Evolutionary conservation across 768 basidiomycete genomes (phyloP).

Genomic region (Trametes elegans): DNA sequence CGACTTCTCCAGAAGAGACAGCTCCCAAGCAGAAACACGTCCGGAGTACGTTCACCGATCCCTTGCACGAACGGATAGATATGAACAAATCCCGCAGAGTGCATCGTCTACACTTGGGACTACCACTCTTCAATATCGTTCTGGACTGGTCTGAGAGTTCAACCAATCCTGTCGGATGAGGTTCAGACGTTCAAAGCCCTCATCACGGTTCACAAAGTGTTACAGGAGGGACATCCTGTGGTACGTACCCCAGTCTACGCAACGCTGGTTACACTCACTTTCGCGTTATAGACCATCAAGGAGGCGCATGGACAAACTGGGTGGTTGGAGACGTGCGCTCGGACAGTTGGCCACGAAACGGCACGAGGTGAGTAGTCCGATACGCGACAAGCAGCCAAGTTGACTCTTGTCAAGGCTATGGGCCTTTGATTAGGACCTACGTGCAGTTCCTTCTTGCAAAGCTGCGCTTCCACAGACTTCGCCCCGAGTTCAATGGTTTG

Average conservation of each 20-base stretch:
- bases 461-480: conserved; percentile 90
- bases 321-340: conserved; percentile 96
- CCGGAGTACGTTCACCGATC: conserved; percentile 66
- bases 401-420: conserved; percentile 64
- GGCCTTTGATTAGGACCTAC: conserved; percentile 89
- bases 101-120: conserved; percentile 99
- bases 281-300: conserved; percentile 74
- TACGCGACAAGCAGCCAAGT: not conserved
- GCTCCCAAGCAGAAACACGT: conserved; percentile 99
- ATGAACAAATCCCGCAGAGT: conserved; percentile 52
- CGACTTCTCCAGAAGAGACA: conserved; percentile 90
- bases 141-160: conserved; percentile 95
- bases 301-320: conserved; percentile 96
- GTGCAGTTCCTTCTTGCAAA: conserved; percentile 95
- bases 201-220: conserved; percentile 95
- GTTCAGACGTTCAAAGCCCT: conserved; percentile 98
- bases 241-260: conserved; percentile 42
- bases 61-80: not conserved
- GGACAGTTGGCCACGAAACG: conserved; percentile 81
- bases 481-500: conserved; percentile 97
- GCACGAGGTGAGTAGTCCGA: conserved; percentile 54
- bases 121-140: conserved; percentile 97
- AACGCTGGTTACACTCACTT: conserved; percentile 8
- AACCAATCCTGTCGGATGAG: conserved; percentile 96
- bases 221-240: conserved; percentile 96